Evolutionary conservation across 441 rosid genomes (phyloP), one percentile per base, ranked within the genome.

Genomic region (Bocquillonia castaneifolia): DNA sequence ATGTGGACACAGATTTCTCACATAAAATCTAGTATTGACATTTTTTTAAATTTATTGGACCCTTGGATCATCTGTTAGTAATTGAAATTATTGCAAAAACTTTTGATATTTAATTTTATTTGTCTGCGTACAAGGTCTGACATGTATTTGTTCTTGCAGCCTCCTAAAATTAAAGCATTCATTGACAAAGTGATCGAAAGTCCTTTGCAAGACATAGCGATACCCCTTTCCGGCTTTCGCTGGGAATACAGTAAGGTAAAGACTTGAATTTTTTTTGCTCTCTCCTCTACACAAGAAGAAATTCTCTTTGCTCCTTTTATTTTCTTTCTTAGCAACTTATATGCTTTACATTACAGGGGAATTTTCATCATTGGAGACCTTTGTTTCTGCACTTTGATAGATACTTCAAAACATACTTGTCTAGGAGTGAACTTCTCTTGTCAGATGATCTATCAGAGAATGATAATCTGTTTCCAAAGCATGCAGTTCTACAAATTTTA

Each of bases 361-460:
- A 88, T 80, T 94, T 90, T 77, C 94, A 90, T 84, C 99, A 94
- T 79, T 94, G 99, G 99, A 87, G 96, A 81, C 98, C 96, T 3
- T 71, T 94, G 72, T 92, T 94, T 86, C 85, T 88, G 64, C 97
- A 92, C 83, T 94, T 94, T 73, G 99, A 90, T 72, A 83, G 83
- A 65, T 94, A 94, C 78, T 88, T 94, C 84, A 92, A 86, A 90
- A 82, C 93, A 18, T 89, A 81, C 75, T 60, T 94, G 79, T 84
- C 88, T 53, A 90, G 99, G 81, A 94, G 85, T 77, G 99, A 88
- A 78, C 85, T 88, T 56, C 82, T 85, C 53, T 75, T 94, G 78
- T 85, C 97, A 61, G 92, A 90, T 82, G 76, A 83, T 53, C 79
- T 86, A 72, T 72, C 82, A 59, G 91, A 88, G 72, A 92, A 87